Base-by-base conservation (phyloP, 1,284 basidiomycete species). In the Melanopsichium pennsylvanicum region DNA sequence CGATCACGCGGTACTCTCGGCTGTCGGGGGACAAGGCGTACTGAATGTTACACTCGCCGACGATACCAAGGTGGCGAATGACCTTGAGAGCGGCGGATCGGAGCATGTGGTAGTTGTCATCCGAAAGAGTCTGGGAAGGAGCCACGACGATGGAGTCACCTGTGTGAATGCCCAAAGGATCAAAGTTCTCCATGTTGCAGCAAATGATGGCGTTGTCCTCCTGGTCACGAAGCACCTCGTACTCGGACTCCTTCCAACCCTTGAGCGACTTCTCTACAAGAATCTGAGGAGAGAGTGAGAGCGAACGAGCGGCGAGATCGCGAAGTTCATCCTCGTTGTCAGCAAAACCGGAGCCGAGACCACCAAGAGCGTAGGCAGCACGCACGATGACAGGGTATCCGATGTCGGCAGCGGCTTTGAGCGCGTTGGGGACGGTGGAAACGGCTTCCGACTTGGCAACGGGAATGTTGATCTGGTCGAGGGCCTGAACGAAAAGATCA, bases 111-210 rank as follows among this genome's bases (percentile, higher is more conserved):
- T 98, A 99, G 81, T 97, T 93, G 81, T 83, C 81, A 79, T 98
- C 96, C 31, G 94, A 92, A 15, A 99, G 85, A 2, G 96, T 98
- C 83, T 99, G 96, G 4, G 93, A 97, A 2, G 96, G 96, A 5
- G 96, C 96, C 37, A 98, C 93, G 80, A 98, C 96, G 78, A 99
- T 98, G n/a, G 95, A 98, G 82, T 98, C 96, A 78, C 96, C 96
- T n/a, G 96, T 98, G 83, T 98, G 96, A 35, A 93, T 97, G 70
- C 96, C 96, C 62, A 98, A 89, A 18, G 96, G 96, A 81, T 98
- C 96, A 75, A 98, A 98, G 84, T 98, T 98, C 84, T 96, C 91
- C 91, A 93, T 93, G 83, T 94, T 94, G 83, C 92, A 95, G 84
- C 92, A 94, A 76, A 94, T 94, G 81, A 94, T 92, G 10, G 92